Base-by-base conservation (phyloP, 208 protist species). In the Leishmania tarentolae region DNA sequence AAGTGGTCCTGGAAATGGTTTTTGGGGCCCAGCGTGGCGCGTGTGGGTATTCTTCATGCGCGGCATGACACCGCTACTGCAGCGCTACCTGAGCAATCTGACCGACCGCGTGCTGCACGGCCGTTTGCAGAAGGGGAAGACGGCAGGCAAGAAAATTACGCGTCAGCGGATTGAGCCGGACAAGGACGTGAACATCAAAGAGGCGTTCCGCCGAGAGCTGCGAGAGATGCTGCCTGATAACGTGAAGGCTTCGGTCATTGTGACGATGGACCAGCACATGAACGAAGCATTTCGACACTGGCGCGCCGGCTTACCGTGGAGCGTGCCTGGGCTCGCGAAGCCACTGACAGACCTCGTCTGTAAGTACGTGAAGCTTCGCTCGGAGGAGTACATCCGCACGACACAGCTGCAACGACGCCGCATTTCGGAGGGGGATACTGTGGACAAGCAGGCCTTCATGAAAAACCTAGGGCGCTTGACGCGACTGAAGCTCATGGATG, bases 1-100 rank as follows among this genome's bases (percentile, higher is more conserved):
- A 42, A 99, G 99, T 81, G 99, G 99, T 1, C 99, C 99, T 35
- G 99, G 99, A 50, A 94, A 95, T 63, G 99, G 99, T 50, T 99
- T 99, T 86, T 99, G 99, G 99, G 99, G 97, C 11, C 99, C 99
- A 24, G 92, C 94, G 70, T 99, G 99, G 99, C 94, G 99, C 40
- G 99, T 99, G 70, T 99, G 99, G 99, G 88, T 99, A 8, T 99
- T 99, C 93, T 99, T 99, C 87, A 85, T 99, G 56, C 95, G 99
- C 63, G 99, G 99, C 77, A 99, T 99, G 80, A 99, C 99, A 24
- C 99, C 99, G 42, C 91, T 99, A 21, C 91, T 99, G 52, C 99
- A 99, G 92, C 91, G 99, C 74, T 99, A 99, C 98, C 90, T 99
- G 17, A 99, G 99, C 50, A 99, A 99, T 90, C 89, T 99, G 19